phyloP scores from a whole-genome alignment of 176 grass and related monocot genomes.

The Dactylis glomerata region DNA sequence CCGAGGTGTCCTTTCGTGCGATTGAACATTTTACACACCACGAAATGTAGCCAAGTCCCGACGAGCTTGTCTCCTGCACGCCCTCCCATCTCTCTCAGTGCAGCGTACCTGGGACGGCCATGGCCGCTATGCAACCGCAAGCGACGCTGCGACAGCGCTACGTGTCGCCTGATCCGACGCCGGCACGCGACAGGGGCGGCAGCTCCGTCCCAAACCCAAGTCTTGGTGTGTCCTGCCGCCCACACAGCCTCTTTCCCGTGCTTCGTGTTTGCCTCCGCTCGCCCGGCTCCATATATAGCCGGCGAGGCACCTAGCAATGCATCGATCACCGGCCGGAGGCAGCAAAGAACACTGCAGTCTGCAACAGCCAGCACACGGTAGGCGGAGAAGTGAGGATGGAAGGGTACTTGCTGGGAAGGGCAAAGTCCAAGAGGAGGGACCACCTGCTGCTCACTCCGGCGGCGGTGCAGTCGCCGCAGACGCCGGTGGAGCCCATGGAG shows the following conservation, averaged over 20 bases:
- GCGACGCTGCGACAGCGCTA: conserved; percentile 13
- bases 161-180: conserved; percentile 9
- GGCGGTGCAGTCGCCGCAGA: conserved; percentile 37
- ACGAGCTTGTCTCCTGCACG: conserved; percentile 26
- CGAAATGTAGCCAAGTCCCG: background rate
- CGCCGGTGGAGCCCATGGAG: conserved; percentile 67
- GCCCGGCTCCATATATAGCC: conserved; percentile 19
- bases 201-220: conserved; percentile 31
- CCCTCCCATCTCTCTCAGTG: conserved; percentile 9
- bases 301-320: background rate
- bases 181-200: conserved; percentile 26
- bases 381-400: conserved; percentile 17
- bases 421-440: conserved; percentile 53
- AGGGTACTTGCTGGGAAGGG: conserved; percentile 38
- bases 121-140: background rate
- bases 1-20: conserved; percentile 8
- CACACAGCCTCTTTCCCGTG: conserved; percentile 34
- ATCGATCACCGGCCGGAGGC: background rate
- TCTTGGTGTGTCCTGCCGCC: conserved; percentile 48
- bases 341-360: background rate
- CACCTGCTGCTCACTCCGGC: conserved; percentile 41
- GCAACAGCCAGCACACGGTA: background rate
- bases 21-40: background rate
- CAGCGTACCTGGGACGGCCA: conserved; percentile 3
- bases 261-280: conserved; percentile 27